Conservation (phyloP, 2,329 filamentous ascomycete species). For the Xylariaceae sp. region DNA sequence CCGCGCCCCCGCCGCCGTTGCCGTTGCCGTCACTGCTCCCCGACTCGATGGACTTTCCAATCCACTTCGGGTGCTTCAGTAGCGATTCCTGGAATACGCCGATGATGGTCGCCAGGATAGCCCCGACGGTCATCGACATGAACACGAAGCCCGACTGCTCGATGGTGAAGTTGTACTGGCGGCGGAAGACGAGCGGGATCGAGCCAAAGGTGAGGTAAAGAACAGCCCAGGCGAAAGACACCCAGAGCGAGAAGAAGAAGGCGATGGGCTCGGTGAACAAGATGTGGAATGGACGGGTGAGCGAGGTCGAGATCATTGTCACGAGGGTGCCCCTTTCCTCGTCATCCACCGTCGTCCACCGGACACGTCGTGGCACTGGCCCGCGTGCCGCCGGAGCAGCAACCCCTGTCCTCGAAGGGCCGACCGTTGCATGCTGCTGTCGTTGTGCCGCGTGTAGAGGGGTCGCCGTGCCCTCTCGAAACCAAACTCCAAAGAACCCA, state of each 20-base stretch:
- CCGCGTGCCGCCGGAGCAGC: too few species aligned
- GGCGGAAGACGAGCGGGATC: constrained; percentile 70
- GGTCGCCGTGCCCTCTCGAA: constrained; percentile 17
- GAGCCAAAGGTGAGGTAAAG: constrained; percentile 81
- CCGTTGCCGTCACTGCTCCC: constrained; percentile 17
- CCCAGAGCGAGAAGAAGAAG: constrained; percentile 86
- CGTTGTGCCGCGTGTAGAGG: constrained; percentile 1
- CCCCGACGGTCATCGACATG: constrained; percentile 62
- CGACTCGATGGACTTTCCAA: constrained; percentile 28
- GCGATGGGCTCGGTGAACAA: constrained; percentile 72
- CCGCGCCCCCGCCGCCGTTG: constrained; percentile 18
- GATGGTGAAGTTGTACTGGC: constrained; percentile 61
- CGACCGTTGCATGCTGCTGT: too few species aligned
- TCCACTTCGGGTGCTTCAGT: constrained; percentile 43
- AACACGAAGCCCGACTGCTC: constrained; percentile 69
- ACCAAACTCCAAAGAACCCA: constrained; percentile 50
- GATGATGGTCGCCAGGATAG: constrained; percentile 59
- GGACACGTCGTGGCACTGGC: constrained; percentile 47
- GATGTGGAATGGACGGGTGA: constrained; percentile 73
- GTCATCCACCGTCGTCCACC: constrained; percentile 76
- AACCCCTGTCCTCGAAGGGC: too few species aligned
- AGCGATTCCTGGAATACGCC: constrained; percentile 69
- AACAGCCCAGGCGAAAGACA: constrained; percentile 82
- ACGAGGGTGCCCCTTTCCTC: constrained; percentile 64
- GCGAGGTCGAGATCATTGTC: constrained; percentile 67